Evolutionary conservation across 2,329 filamentous ascomycete genomes (phyloP).

Genomic region (Pochonia chlamydosporia): DNA sequence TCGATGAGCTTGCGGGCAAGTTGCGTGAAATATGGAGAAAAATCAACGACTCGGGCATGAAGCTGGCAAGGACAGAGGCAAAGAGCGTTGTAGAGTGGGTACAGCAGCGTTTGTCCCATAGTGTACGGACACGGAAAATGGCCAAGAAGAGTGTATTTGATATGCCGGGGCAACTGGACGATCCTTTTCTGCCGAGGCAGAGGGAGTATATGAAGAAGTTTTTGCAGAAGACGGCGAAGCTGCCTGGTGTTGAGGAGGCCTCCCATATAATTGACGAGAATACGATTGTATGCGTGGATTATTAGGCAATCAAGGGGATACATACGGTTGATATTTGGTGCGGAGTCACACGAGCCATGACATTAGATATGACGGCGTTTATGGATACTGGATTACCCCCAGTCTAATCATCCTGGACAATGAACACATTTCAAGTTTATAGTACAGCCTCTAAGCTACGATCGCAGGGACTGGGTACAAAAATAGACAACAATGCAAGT

Average conservation of each 20-base stretch:
- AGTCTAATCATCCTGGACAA: not conserved
- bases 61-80: constrained; percentile 65
- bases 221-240: constrained; percentile 22
- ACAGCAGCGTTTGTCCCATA: constrained; percentile 65
- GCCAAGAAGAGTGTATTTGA: constrained; percentile 49
- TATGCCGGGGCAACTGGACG: constrained; percentile 25
- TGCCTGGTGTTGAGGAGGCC: constrained; percentile 4
- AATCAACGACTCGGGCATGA: constrained; percentile 71
- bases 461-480: constrained; percentile 15
- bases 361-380: not conserved
- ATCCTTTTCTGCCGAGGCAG: constrained; percentile 36
- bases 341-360: not conserved
- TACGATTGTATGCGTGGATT: constrained; percentile 16
- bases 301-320: constrained; percentile 13
- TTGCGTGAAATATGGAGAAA: constrained; percentile 53
- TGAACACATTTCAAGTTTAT: constrained; percentile 12
- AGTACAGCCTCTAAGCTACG: constrained; percentile 26
- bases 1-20: constrained; percentile 60
- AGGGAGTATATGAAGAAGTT: constrained; percentile 46
- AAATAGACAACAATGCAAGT: constrained; percentile 16
- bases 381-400: not conserved
- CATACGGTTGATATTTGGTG: too few species aligned
- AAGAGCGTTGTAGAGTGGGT: constrained; percentile 72
- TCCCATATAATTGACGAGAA: not conserved
- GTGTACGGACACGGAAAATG: constrained; percentile 59